phyloP scores from a whole-genome alignment of 2,329 filamentous ascomycete genomes.

The Nemania serpens region DNA sequence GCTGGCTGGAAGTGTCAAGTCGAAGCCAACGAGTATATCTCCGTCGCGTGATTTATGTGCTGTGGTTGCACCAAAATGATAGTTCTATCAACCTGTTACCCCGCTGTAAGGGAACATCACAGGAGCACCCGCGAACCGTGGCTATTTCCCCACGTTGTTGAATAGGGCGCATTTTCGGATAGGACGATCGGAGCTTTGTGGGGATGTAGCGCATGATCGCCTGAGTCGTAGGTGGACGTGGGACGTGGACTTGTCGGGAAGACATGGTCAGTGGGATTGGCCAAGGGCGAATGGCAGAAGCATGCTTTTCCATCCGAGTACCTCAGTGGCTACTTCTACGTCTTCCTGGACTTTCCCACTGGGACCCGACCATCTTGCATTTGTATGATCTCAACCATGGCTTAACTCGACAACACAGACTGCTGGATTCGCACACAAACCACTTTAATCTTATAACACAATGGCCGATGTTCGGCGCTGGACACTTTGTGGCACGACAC shows the following conservation, averaged over 20 bases:
- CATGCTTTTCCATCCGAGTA: constrained; percentile 5
- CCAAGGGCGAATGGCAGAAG: neutral
- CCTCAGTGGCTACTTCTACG: neutral
- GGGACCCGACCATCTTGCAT: neutral
- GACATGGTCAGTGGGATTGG: constrained; percentile 10
- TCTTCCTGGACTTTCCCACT: constrained; percentile 6
- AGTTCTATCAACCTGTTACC: constrained; percentile 29
- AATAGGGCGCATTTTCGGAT: constrained; percentile 39
- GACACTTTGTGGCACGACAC: neutral
- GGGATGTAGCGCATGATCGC: constrained; percentile 13
- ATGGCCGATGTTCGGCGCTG: constrained; percentile 4
- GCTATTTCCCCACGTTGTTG: constrained; percentile 47
- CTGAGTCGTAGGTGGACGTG: constrained; percentile 1
- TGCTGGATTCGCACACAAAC: neutral
- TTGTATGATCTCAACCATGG: neutral
- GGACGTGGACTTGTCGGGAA: neutral
- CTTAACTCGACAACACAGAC: neutral
- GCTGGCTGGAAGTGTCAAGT: constrained; percentile 16
- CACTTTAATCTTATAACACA: neutral
- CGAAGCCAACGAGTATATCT: constrained; percentile 22
- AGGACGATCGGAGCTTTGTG: constrained; percentile 29
- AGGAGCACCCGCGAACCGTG: constrained; percentile 39
- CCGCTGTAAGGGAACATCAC: constrained; percentile 30
- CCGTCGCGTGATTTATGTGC: constrained; percentile 19
- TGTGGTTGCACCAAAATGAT: constrained; percentile 31